Base-by-base conservation (phyloP, 257 asterid genomes). In the Nicotiana tomentosiformis region DNA sequence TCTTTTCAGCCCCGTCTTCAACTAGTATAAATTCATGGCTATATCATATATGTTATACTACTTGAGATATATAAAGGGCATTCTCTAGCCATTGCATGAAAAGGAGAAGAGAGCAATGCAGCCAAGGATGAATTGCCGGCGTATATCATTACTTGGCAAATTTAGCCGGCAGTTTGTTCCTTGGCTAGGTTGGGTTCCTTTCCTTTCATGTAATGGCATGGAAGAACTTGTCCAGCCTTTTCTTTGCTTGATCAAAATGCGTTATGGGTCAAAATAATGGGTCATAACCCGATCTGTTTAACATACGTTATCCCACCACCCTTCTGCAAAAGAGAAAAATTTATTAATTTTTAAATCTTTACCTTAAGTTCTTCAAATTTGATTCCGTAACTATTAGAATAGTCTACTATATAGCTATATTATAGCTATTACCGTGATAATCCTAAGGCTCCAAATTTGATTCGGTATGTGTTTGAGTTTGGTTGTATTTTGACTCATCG, bases 61-160 rank as follows among this genome's bases (percentile, higher is more conserved):
- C 32, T 20, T 61, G 66, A 61, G 14, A 61, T 57, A 18, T 17
- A 56, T 61, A 9, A 20, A 61, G 32, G 23, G 15, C 66, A 4
- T 61, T 61, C 70, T 29, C 5, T 11, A 64, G 39, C 18, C 70
- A 65, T 65, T 26, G n/a, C 70, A 65, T 65, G 39, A 65, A 65
- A 65, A 65, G 70, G 70, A 65, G 17, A 15, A 65, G 69, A 64
- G 70, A 65, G 70, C 70, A 65, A 65, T 65, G 70, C 70, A 65
- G 70, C 70, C 70, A 65, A 65, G 70, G 70, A 65, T 65, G 70
- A 65, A 65, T 65, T 65, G 70, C 70, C 70, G 70, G 39, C 70
- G 5, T 64, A 20, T 20, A 3, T 61, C 32, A 61, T 61, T 15
- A 56, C 62, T 56, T 4, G 62, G 62, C 2, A 23, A 61, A 1